Evolutionary conservation across 352 stramenopile species (phyloP), one percentile per base, ranked within the genome.

Genomic region (Phytopythium aichiense): DNA sequence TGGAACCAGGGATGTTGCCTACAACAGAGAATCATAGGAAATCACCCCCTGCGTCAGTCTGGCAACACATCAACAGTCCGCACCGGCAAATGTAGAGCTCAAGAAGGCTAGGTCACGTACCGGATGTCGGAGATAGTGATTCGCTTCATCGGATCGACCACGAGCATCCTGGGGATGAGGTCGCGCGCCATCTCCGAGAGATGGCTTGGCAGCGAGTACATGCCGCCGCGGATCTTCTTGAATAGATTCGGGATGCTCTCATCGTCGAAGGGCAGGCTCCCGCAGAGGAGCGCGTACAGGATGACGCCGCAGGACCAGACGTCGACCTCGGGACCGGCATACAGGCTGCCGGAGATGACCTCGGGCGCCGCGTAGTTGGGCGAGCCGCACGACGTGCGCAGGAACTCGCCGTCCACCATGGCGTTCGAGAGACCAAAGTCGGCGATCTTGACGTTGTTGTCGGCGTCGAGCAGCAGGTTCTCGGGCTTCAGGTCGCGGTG

Each of bases 401-500:
- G 79, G 67, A 99, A 99, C 56, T 99, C 95, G 60, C 98, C 98
- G 75, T 99, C 98, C 31, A 95, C 77, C 88, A 99, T 99, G 51
- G 98, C 84, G 75, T 99, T 99, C 22, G 93, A 98, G 13, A 99
- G 85, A 23, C 98, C 98, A 81, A 99, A 99, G 73, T 99, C 98
- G 12, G 97, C 98, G 76, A 99, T 99, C 75, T 99, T 99, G 69
- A 99, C 97, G 73, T 99, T 99, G 67, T 99, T 98, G 71, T 99
- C 97, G 11, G 90, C 92, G 76, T 99, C 97, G 35, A 99, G 74
- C 50, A 99, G 81, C 52, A 99, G 68, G 73, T 99, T 99, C 57
- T 99, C 96, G 6, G 97, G 97, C 73, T 99, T 99, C 38, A 99
- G 81, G 77, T 99, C 97, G 65, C 97, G 88, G 69, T 99, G 98